Evolutionary conservation across 1,284 basidiomycete genomes (phyloP), one percentile per base, ranked within the genome.

Genomic region (Sutorius eximius): DNA sequence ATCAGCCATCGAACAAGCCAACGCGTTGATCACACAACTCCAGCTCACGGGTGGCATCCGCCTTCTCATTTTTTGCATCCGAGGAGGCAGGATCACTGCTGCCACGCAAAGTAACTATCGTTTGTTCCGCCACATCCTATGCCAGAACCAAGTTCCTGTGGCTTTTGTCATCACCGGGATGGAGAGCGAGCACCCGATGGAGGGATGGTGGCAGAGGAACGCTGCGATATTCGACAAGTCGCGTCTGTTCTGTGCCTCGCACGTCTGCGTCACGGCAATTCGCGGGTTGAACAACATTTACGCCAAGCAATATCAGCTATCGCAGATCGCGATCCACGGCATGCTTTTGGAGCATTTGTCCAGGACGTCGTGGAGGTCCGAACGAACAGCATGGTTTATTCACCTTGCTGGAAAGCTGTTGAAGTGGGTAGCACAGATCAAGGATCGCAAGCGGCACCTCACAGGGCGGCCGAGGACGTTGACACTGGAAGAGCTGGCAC

Each of bases 381-480:
- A 47, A 18, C 37, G 22, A 1, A 45, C 37, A 43, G 18, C 50
- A 8, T 65, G 64, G 64, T 69, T 69, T 12, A 15, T 62, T 41
- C 49, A 66, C 30, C 32, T 69, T 20, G 67, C 67, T 0, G 51
- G 67, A 5, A 55, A 40, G 49, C 3, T 65, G 51, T 38, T 69
- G 61, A 49, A 16, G 22, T 69, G 52, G 64, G 55, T 63, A 5
- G 44, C 22, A 6, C 54, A 46, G 38, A 10, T 56, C 46, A 65
- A 24, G 33, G 47, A 49, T 33, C 42, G 32, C 24, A 58, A 15
- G 30, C 30, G 41, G 32, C 29, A 34, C 16, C 20, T 49, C 5
- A 1, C 20, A 16, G 33, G 42, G 16, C 29, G 44, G 37, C 1
- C 38, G 5, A 63, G 9, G 33, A 3, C 49, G 1, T 40, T 65